These are phyloP conservation scores for Saturnispora kantuleensis DNA, from an alignment of 805 yeast species.

Conservation along the genomic window DNA sequence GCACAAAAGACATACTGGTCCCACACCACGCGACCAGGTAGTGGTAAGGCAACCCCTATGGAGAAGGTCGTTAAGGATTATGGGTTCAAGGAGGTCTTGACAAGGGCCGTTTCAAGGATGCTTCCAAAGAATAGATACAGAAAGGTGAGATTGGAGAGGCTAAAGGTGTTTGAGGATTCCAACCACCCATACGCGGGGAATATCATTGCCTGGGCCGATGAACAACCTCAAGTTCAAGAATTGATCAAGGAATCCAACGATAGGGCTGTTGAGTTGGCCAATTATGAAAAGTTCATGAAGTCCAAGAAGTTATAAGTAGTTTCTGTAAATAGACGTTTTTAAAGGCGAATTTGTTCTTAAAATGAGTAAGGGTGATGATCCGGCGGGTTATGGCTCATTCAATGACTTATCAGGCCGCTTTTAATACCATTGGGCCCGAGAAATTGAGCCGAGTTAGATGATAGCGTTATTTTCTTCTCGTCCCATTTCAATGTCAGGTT, in stretches of 20 bases:
- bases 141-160: slow-evolving; percentile 66
- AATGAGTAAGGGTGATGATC: no score
- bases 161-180: slow-evolving; percentile 81
- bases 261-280: slow-evolving; percentile 19
- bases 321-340: neutral
- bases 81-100: slow-evolving; percentile 81
- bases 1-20: slow-evolving; percentile 76
- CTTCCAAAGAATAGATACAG: slow-evolving; percentile 85
- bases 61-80: slow-evolving; percentile 60
- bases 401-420: no score
- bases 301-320: slow-evolving; percentile 14
- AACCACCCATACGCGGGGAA: slow-evolving; percentile 81
- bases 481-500: neutral
- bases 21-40: slow-evolving; percentile 86
- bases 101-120: slow-evolving; percentile 91
- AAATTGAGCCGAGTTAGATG: neutral
- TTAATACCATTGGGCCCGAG: neutral
- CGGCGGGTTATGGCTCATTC: neutral
- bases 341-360: no score
- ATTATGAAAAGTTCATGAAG: slow-evolving; percentile 21
- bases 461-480: neutral
- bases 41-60: slow-evolving; percentile 76
- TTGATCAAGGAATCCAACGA: slow-evolving; percentile 31
- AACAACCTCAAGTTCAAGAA: slow-evolving; percentile 42
- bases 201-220: slow-evolving; percentile 77